phyloP scores from a whole-genome alignment of 768 basidiomycete species.

The Heimioporus sp. region DNA sequence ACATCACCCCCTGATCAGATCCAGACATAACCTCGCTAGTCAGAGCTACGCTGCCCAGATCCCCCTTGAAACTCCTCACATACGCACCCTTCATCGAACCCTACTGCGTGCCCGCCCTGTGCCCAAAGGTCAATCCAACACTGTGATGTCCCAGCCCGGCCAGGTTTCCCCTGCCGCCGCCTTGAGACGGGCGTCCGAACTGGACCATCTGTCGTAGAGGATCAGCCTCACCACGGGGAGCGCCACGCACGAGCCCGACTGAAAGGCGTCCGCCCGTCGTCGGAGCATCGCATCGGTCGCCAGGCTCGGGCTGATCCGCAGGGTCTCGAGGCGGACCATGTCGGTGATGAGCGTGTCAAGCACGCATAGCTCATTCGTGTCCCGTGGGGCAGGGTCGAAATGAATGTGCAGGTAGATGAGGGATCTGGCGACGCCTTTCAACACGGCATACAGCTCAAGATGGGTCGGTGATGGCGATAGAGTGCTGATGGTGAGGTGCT shows the following conservation, averaged over 20 bases:
- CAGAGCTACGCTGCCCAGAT: too few relatives aligned
- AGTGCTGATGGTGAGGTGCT: not conserved
- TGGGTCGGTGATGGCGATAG: not conserved
- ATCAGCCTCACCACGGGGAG: not conserved
- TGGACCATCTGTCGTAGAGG: not conserved
- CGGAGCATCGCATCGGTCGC: not conserved
- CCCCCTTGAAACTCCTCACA: too few relatives aligned
- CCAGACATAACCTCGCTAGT: too few relatives aligned
- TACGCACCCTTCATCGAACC: too few relatives aligned
- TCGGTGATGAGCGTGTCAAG: not conserved
- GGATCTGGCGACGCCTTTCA: not conserved
- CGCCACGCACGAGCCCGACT: not conserved
- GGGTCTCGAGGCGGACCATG: not conserved
- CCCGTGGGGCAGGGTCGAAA: not conserved
- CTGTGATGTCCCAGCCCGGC: not conserved
- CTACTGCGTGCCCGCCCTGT: too few relatives aligned
- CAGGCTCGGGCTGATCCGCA: not conserved
- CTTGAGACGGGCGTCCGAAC: not conserved
- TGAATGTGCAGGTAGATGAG: not conserved
- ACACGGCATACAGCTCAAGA: not conserved
- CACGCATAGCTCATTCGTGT: not conserved
- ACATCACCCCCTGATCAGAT: too few relatives aligned
- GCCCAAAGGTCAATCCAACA: too few relatives aligned
- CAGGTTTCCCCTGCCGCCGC: not conserved
- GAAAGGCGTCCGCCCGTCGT: not conserved